phyloP scores from a whole-genome alignment of 441 rosid species.

The Jatropha podagrica region DNA sequence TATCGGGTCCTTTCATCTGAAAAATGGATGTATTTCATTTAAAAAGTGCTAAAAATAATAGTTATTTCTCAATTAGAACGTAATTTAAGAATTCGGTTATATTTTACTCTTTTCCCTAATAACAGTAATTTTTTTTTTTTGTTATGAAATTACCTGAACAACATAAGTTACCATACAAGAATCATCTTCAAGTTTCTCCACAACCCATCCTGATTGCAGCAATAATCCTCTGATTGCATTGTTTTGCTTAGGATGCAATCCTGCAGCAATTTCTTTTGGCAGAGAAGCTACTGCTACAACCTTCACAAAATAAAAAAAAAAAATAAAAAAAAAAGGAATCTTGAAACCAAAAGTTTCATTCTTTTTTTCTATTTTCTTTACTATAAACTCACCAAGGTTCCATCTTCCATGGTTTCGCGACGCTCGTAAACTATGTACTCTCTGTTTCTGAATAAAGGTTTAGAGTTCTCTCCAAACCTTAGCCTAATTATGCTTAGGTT shows the following conservation, averaged over 20 bases:
- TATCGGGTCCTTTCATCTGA: too few relatives aligned
- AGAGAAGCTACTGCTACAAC: conserved; percentile 80
- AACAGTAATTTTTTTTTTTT: too few relatives aligned
- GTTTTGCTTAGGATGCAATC: conserved; percentile 64
- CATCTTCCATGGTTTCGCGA: conserved; percentile 82
- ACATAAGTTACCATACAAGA: conserved; percentile 80
- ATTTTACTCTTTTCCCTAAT: too few relatives aligned
- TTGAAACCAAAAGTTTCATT: background rate
- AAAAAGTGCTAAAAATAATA: too few relatives aligned
- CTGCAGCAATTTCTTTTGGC: conserved; percentile 78
- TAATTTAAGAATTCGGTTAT: too few relatives aligned
- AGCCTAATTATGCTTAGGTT: conserved; percentile 70
- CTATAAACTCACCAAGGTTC: conserved; percentile 46
- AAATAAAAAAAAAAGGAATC: too few relatives aligned
- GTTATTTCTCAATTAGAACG: too few relatives aligned
- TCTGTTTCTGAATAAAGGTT: conserved; percentile 69
- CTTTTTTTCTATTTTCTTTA: background rate
- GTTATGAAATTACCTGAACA: conserved; percentile 45
- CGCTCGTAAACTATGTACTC: conserved; percentile 81
- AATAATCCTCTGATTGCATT: conserved; percentile 63
- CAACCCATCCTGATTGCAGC: conserved; percentile 86
- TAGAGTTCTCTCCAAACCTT: conserved; percentile 68
- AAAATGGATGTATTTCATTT: too few relatives aligned
- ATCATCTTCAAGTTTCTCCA: conserved; percentile 66
- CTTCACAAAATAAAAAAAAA: conserved; percentile 20